Evolutionary conservation across 2,329 filamentous ascomycete genomes (phyloP), one percentile per base, ranked within the genome.

Genomic region (Tolypocladium guangdongense): DNA sequence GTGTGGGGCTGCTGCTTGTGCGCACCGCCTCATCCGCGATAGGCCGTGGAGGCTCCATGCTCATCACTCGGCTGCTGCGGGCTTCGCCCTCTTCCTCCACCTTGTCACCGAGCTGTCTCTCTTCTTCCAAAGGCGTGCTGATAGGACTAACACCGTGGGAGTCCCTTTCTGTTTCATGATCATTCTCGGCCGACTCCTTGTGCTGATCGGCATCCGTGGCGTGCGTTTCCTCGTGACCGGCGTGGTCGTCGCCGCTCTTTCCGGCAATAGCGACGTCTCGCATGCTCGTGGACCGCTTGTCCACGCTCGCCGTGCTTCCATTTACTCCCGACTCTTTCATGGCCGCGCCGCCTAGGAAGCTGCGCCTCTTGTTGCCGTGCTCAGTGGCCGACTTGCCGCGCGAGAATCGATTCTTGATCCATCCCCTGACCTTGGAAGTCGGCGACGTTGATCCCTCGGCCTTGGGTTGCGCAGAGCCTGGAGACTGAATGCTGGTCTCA

Each of bases 361-460:
- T 65, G 53, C 65, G 68, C 49, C 62, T 61, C 60, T 69, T 69
- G 4, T 68, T 63, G 18, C 61, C 62, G 1, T 71, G 64, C 12
- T 72, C 71, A 8, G 68, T 64, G 0, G 71, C 52, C 2, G 72
- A 71, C 53, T 73, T 75, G 10, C 71, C 66, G 6, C 70, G 68
- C 0, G 71, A 73, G 56, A 82, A 77, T 7, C 74, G 76, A 27
- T 74, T 76, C 63, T 77, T 81, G 52, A 83, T 69, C 80, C 80
- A 82, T 39, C 71, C 73, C 58, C 74, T 80, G 45, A 80, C 73
- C 55, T 72, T 74, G 50, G 68, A 66, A 4, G 64, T 68, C 18
- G 68, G 67, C 6, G 68, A 71, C 7, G 62, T 61, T 4, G 62
- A 54, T 16, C 47, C 55, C 35, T 62, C 56, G 5, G 45, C 27